Percentiles rank a stretch among this genome's conserved stretches.
phyloP scores from a whole-genome alignment of 352 stramenopile genomes.

The Phytopythium litorale region DNA sequence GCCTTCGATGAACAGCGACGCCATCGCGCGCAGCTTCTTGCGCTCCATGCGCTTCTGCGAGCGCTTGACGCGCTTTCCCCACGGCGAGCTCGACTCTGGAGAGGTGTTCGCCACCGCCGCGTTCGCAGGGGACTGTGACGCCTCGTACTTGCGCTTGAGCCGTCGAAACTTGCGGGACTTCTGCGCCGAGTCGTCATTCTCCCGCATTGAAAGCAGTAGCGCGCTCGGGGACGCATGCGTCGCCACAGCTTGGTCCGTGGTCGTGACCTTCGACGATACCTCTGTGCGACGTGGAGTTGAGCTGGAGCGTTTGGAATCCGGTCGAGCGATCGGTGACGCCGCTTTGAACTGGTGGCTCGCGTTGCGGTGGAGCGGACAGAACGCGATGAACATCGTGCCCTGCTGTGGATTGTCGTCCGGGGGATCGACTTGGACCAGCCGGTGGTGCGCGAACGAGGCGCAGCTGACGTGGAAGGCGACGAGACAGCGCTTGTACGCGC shows the following conservation, averaged over 20 bases:
- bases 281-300: neutral
- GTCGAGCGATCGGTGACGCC: neutral
- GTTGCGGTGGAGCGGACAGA: conserved; percentile 57
- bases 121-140: conserved; percentile 25
- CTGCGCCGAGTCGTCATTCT: conserved; percentile 33
- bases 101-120: conserved; percentile 11
- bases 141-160: conserved; percentile 71
- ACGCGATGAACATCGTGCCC: conserved; percentile 63
- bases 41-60: conserved; percentile 36
- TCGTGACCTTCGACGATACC: neutral
- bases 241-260: neutral
- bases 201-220: conserved; percentile 39
- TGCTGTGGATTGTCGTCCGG: conserved; percentile 29
- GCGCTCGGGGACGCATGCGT: conserved; percentile 36
- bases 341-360: conserved; percentile 10
- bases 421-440: conserved; percentile 48
- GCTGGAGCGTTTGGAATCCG: neutral
- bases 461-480: conserved; percentile 81
- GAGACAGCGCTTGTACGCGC: conserved; percentile 66
- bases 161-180: conserved; percentile 65
- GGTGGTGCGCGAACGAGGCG: conserved; percentile 51
- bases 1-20: conserved; percentile 64
- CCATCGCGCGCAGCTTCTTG: conserved; percentile 26
- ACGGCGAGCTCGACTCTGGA: conserved; percentile 29
- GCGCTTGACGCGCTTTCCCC: conserved; percentile 56